phyloP scores from a whole-genome alignment of 306 rosid species.

The Notholithocarpus densiflorus region DNA sequence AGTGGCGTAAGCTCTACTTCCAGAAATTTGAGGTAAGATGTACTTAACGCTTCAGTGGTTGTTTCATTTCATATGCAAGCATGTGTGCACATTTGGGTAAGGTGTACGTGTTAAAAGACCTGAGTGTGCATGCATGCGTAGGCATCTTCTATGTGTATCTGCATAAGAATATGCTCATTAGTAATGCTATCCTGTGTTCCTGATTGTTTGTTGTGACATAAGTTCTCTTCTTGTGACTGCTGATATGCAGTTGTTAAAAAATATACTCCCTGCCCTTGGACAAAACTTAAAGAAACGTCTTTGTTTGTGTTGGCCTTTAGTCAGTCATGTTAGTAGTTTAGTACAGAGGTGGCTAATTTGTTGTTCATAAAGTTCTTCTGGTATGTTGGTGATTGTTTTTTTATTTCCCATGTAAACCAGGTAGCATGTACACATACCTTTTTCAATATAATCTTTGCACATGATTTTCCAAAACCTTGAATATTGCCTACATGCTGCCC shows the following conservation, averaged over 20 bases:
- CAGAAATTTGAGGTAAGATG: constrained; percentile 53
- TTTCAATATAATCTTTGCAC: background rate
- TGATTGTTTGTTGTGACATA: background rate
- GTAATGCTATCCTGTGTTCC: background rate
- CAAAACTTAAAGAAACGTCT: background rate
- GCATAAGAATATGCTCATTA: background rate
- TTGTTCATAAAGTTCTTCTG: background rate
- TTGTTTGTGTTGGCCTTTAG: background rate
- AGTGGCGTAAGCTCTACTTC: constrained; percentile 55
- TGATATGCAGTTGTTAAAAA: background rate
- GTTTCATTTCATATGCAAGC: background rate
- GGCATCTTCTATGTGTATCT: background rate
- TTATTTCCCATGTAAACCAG: background rate
- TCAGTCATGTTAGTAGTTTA: background rate
- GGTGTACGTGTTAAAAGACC: background rate
- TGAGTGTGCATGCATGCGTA: background rate
- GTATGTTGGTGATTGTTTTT: background rate
- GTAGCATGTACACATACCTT: background rate
- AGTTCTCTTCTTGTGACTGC: background rate
- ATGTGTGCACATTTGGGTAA: background rate
- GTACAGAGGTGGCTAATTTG: background rate
- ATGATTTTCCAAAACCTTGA: background rate
- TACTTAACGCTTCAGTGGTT: constrained; percentile 13
- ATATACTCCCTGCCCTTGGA: background rate
- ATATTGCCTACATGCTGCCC: background rate